Base-by-base conservation (phyloP, 352 stramenopile species). In the Phytophthora litchii region DNA sequence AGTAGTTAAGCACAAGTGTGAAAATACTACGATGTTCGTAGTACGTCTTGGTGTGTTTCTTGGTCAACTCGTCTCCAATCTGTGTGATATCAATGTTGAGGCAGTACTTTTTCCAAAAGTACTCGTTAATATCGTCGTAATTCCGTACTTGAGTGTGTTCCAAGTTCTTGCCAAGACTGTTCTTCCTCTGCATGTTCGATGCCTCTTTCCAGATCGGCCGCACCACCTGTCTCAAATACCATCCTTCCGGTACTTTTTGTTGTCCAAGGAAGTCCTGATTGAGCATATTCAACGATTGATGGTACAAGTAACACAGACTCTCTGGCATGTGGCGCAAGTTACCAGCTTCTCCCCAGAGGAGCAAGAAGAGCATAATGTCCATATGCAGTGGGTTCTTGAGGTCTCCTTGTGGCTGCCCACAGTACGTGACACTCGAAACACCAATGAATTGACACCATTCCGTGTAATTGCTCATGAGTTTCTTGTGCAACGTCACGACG, bases 251-350 rank as follows among this genome's bases (percentile, higher is more conserved):
- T 32, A 77, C 51, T 16, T 73, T 70, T 5, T 86, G 65, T 45
- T 84, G 60, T 14, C 71, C 74, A 19, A 84, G 65, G n/a, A 83
- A 73, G 52, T 90, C 80, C 19, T 70, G 52, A 52, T 91, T 88
- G 0, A 91, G 56, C 55, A 82, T 70, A 4, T 7, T 58, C 4
- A 89, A 51, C 58, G 79, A 66, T 46, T 91, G 76, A 70, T 99
- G 95, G 71, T 98, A 98, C 12, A 99, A 60, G 64, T 98, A 99
- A 73, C 95, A 98, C 27, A 98, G 60, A 68, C 92, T 98, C 70
- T 99, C 96, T 1, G 96, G 92, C 92, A 99, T 98, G 70, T 98
- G 94, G 6, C 95, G 74, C 32, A 99, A 66, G 72, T 99, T 99
- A 34, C 75, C 93, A 8, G 82, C 86, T 73, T 99, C 96, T n/a